These are phyloP conservation scores for Xenosphaeropsis pyriputrescens DNA, from an alignment of 2,329 filamentous ascomycete species.

Conservation along the genomic window DNA sequence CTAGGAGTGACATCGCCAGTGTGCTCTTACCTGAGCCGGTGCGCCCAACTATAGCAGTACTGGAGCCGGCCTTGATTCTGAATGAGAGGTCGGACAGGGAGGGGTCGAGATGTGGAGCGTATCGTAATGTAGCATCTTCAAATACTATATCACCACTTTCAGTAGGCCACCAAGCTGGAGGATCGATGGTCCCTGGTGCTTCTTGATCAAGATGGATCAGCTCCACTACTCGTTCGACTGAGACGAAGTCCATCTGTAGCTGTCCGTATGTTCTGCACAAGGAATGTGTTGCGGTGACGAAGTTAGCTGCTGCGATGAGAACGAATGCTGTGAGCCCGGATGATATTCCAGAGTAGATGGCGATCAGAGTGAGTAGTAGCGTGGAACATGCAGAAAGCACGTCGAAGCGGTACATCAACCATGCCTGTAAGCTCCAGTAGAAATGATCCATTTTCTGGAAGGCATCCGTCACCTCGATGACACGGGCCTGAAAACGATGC, in stretches of 20 bases:
- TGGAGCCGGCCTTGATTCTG: conserved; percentile 62
- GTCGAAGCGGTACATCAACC: conserved; percentile 72
- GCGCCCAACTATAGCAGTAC: conserved; percentile 66
- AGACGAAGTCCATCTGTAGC: conserved; percentile 85
- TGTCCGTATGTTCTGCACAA: conserved; percentile 72
- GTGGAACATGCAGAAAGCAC: conserved; percentile 57
- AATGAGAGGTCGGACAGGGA: conserved; percentile 57
- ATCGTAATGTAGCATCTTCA: conserved; percentile 62
- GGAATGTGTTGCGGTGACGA: conserved; percentile 55
- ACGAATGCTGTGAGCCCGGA: conserved; percentile 76
- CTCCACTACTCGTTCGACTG: conserved; percentile 74
- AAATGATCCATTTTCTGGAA: conserved; percentile 96
- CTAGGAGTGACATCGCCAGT: conserved; percentile 45
- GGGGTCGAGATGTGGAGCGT: conserved; percentile 63
- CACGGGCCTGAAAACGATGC: conserved; percentile 62
- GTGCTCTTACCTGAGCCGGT: conserved; percentile 79
- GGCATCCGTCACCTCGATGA: conserved; percentile 68
- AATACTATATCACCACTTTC: conserved; percentile 61
- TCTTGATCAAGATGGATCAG: conserved; percentile 70
- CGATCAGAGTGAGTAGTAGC: conserved; percentile 58
- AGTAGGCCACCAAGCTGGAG: conserved; percentile 64
- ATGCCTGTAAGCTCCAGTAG: conserved; percentile 79
- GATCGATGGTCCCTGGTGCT: conserved; percentile 46
- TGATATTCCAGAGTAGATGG: conserved; percentile 59
- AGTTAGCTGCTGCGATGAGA: conserved; percentile 54